Conservation (phyloP, 192 early-diverging fungal genomes). For the Backusella luteola region DNA sequence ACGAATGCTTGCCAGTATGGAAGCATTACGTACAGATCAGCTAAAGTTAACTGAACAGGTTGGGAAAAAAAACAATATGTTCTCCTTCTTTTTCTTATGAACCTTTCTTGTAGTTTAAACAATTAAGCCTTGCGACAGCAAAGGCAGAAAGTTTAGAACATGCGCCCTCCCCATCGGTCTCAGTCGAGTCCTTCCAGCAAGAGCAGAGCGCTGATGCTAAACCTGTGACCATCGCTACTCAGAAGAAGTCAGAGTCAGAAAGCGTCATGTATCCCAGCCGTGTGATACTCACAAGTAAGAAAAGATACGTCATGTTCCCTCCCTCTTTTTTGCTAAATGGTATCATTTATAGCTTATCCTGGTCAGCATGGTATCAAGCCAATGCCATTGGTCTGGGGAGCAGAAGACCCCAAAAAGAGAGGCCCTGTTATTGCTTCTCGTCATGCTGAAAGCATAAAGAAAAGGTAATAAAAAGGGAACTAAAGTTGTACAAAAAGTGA, state of each 20-base stretch:
- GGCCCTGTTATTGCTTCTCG: conserved; percentile 89
- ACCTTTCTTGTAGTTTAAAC: background rate
- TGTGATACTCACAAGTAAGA: conserved; percentile 46
- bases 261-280: conserved; percentile 25
- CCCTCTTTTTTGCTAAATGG: background rate
- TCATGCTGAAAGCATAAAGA: conserved; percentile 67
- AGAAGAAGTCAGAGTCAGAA: background rate
- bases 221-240: background rate
- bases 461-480: conserved; percentile 45
- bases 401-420: conserved; percentile 62
- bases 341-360: conserved; percentile 43
- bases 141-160: background rate
- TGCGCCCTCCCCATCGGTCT: background rate
- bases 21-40: conserved; percentile 31
- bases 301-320: background rate
- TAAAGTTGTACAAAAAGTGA: background rate
- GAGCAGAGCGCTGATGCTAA: background rate
- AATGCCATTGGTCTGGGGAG: conserved; percentile 76
- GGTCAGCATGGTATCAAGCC: conserved; percentile 69
- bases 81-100: background rate
- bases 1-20: conserved; percentile 25
- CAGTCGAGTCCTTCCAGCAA: background rate
- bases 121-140: background rate
- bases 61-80: background rate
- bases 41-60: conserved; percentile 25